A percentile compares a stretch with the other conserved stretches of the same genome.
phyloP scores from a whole-genome alignment of 1,139 yeast species.

The Candida glucosophila region DNA sequence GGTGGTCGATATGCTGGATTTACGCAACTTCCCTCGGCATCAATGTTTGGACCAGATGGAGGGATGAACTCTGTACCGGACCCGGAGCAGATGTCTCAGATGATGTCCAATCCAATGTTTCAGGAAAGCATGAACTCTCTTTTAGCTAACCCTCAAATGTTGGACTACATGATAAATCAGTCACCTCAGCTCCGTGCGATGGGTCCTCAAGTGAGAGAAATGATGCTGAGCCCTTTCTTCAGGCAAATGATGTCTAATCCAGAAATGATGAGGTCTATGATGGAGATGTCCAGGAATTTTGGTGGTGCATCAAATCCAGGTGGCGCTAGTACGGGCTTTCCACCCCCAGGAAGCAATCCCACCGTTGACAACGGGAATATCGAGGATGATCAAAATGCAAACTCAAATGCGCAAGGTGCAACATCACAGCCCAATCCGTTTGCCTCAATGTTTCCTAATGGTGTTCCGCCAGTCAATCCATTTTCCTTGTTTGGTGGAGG shows the following conservation, averaged over 20 bases:
- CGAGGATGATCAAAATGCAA: constrained; percentile 8
- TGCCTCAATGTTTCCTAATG: constrained; percentile 36
- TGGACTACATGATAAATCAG: constrained; percentile 74
- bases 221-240: constrained; percentile 78
- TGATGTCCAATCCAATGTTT: constrained; percentile 76
- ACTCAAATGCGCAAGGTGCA: constrained; percentile 7
- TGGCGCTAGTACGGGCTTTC: constrained; percentile 29
- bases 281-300: constrained; percentile 56
- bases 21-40: constrained; percentile 77
- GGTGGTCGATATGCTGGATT: constrained; percentile 96
- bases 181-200: constrained; percentile 76
- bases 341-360: constrained; percentile 49
- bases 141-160: constrained; percentile 71
- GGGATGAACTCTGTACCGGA: constrained; percentile 72
- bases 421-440: constrained; percentile 34
- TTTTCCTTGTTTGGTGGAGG: constrained; percentile 36
- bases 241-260: constrained; percentile 85
- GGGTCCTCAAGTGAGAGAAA: constrained; percentile 85
- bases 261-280: constrained; percentile 72
- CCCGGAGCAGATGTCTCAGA: constrained; percentile 60
- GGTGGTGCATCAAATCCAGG: constrained; percentile 29
- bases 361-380: constrained; percentile 8
- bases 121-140: constrained; percentile 76
- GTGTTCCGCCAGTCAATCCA: constrained; percentile 31
- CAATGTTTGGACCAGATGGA: constrained; percentile 93